A percentile compares a stretch with the other conserved stretches of the same genome.
Conservation (phyloP, 1,284 basidiomycete species). For the Vanrija sp. region DNA sequence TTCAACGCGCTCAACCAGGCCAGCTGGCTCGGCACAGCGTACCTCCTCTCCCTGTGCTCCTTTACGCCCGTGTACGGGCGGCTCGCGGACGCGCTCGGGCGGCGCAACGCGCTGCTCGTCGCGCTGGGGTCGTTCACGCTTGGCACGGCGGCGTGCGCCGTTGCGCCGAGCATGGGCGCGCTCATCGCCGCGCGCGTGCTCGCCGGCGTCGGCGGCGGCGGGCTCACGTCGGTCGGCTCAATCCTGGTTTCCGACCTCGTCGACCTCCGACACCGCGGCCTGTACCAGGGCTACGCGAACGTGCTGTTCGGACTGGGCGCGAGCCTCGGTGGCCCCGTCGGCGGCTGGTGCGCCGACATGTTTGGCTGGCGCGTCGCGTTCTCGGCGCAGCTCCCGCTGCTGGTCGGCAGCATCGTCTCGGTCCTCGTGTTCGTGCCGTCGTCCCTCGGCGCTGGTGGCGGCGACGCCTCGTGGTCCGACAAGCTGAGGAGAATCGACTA, state of each 20-base stretch:
- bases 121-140: slow-evolving; percentile 73
- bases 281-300: slow-evolving; percentile 87
- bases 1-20: slow-evolving; percentile 56
- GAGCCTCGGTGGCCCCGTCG: slow-evolving; percentile 76
- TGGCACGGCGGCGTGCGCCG: slow-evolving; percentile 74
- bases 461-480: slow-evolving; percentile 54
- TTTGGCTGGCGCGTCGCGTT: slow-evolving; percentile 66
- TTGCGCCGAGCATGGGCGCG: slow-evolving; percentile 75
- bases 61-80: slow-evolving; percentile 86
- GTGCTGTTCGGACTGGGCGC: slow-evolving; percentile 57
- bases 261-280: slow-evolving; percentile 73
- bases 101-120: slow-evolving; percentile 66
- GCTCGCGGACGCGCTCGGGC: slow-evolving; percentile 77
- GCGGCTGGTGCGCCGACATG: slow-evolving; percentile 76
- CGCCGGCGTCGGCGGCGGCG: slow-evolving; percentile 76
- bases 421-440: slow-evolving; percentile 11
- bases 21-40: slow-evolving; percentile 62
- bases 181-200: slow-evolving; percentile 72
- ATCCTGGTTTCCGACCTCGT: slow-evolving; percentile 52
- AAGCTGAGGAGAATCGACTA: slow-evolving; percentile 76
- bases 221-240: slow-evolving; percentile 30
- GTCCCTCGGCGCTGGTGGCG: slow-evolving; percentile 5
- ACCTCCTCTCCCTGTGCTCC: slow-evolving; percentile 73
- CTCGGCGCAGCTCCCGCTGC: slow-evolving; percentile 58
- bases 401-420: slow-evolving; percentile 12